Conservation (phyloP, 805 yeast genomes). For the Candida manassasensis region DNA sequence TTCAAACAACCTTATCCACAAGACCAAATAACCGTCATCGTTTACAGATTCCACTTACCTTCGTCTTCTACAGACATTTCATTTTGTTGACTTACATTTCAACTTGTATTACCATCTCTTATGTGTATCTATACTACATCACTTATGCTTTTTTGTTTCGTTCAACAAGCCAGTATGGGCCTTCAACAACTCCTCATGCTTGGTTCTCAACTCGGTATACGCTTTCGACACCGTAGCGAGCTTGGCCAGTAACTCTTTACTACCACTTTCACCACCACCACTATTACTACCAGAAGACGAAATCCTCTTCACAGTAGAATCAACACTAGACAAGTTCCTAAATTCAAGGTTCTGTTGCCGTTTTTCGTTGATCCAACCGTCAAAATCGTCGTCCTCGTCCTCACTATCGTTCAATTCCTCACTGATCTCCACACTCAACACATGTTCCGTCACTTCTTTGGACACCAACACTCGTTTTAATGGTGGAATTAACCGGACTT, state of each 20-base stretch:
- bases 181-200: constrained; percentile 54
- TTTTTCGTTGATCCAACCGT: constrained; percentile 45
- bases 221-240: constrained; percentile 51
- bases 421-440: constrained; percentile 34
- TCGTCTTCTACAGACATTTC: no score
- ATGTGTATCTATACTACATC: no score
- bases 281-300: constrained; percentile 5
- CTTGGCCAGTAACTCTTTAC: constrained; percentile 19
- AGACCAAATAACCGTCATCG: no score
- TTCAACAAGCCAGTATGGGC: constrained; percentile 43
- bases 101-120: no score
- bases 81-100: no score
- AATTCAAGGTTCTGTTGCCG: constrained; percentile 51
- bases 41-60: no score
- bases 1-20: no score
- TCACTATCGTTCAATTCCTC: constrained; percentile 7
- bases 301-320: constrained; percentile 33
- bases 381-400: constrained; percentile 34
- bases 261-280: not conserved
- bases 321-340: constrained; percentile 35
- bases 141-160: not conserved
- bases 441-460: constrained; percentile 35
- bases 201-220: constrained; percentile 51
- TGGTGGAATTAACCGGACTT: constrained; percentile 50
- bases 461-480: constrained; percentile 58